phyloP scores from a whole-genome alignment of 1,139 yeast species.

The Protomyces pachydermus region DNA sequence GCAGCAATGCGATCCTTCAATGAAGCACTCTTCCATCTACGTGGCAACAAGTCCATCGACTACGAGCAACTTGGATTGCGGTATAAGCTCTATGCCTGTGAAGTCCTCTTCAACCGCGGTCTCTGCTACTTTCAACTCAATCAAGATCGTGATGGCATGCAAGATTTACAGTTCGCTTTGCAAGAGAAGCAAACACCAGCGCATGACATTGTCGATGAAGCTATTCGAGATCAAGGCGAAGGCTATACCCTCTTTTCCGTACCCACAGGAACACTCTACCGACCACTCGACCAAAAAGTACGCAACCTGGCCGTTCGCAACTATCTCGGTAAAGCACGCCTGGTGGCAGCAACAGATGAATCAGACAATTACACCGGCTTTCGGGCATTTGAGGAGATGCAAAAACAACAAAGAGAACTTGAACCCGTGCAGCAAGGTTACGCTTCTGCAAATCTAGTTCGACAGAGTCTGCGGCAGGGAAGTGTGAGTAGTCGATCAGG shows the following conservation, averaged over 20 bases:
- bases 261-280: slow-evolving; percentile 28
- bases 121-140: slow-evolving; percentile 33
- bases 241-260: slow-evolving; percentile 31
- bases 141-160: slow-evolving; percentile 31
- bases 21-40: slow-evolving; percentile 32
- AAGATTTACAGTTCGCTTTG: slow-evolving; percentile 33
- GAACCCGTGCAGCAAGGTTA: background rate
- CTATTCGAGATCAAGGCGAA: slow-evolving; percentile 28
- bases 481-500: background rate
- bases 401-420: background rate
- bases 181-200: slow-evolving; percentile 32
- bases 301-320: slow-evolving; percentile 23
- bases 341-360: slow-evolving; percentile 24
- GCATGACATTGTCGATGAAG: slow-evolving; percentile 35
- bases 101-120: slow-evolving; percentile 35
- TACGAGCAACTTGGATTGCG: slow-evolving; percentile 34
- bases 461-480: background rate
- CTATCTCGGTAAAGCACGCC: slow-evolving; percentile 27
- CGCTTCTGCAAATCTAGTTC: background rate
- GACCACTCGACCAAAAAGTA: slow-evolving; percentile 30
- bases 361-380: slow-evolving; percentile 13
- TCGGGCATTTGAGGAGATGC: slow-evolving; percentile 9
- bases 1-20: slow-evolving; percentile 34
- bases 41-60: slow-evolving; percentile 35
- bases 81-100: slow-evolving; percentile 34